Evolutionary conservation across 257 asterid genomes (phyloP).

Genomic region (Solanum etuberosum): DNA sequence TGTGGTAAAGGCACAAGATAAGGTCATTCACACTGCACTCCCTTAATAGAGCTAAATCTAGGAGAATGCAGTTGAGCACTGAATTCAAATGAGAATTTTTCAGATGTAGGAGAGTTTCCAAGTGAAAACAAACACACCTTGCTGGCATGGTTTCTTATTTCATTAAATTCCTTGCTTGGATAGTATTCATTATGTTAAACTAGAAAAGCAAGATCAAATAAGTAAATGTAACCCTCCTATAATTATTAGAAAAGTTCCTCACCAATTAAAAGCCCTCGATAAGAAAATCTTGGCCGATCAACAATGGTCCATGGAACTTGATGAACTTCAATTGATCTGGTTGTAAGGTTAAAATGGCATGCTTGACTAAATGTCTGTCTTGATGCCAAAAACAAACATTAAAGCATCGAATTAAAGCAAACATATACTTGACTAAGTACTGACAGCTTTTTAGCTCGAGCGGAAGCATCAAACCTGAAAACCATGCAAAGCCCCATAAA

Average conservation of each 20-base stretch:
- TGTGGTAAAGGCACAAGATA: background rate
- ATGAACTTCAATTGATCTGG: conserved; percentile 51
- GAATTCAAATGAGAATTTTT: background rate
- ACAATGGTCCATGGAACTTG: conserved; percentile 75
- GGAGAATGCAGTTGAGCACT: background rate
- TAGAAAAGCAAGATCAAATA: background rate
- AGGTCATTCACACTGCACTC: background rate
- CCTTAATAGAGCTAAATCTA: background rate
- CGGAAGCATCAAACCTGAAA: conserved; percentile 47
- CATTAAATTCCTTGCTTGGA: background rate
- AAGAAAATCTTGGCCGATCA: conserved; percentile 83
- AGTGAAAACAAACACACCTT: background rate
- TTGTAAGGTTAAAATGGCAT: conserved; percentile 43
- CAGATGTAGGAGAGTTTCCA: background rate
- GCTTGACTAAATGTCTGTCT: conserved; percentile 90
- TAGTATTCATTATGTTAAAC: background rate
- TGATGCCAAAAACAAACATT: background rate
- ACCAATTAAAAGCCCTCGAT: conserved; percentile 93
- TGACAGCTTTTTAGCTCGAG: background rate
- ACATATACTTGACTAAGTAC: background rate
- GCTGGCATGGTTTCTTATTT: background rate
- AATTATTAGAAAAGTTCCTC: conserved; percentile 7
- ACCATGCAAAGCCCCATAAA: conserved; percentile 91
- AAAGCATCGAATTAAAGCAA: background rate
- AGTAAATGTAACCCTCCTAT: background rate